Evolutionary conservation across 768 basidiomycete species (phyloP), one percentile per base, ranked within the genome.

Genomic region (Crepidotus variabilis): DNA sequence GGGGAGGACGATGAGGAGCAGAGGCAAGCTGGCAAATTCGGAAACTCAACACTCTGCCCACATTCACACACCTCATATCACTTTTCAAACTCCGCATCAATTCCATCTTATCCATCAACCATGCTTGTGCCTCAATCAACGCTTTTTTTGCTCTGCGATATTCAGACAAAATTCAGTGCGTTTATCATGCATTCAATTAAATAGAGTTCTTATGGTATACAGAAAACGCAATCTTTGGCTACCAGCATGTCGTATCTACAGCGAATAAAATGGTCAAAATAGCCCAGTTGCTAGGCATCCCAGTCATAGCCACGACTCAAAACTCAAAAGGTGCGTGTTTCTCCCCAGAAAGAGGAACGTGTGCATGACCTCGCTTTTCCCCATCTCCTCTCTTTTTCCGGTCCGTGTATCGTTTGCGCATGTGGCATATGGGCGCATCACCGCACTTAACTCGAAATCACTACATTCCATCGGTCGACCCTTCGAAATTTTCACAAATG

Each of bases 271-370:
- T 94, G 78, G 67, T 94, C 64, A 86, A 80, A 67, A 62, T 90
- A 14, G 89, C 90, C 10, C 85, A 88, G 84, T 71, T 88, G 52
- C 75, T 89, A 43, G 75, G 81, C 51, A 80, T 90, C 47, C 85
- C 85, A 45, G 85, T 95, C 9, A 67, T 94, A n/a, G 82, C 77
- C 21, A 94, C 94, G 0, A 93, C 92, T 59, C 93, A 96, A 71
- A 90, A 91, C 65, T 79, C 89, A 2, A 84, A 74, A 80, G 89
- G 91, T 88, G 65, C 45, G 22, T n/a, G 47, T 34, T 46, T 5
- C 45, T 49, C 16, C 34, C 14, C 6, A 35, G 14, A 32, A 50
- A 6, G 2, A 21, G 14, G 14, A 8, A 24, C 14, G n/a, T 50
- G n/a, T 47, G 47, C 34, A 22, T 50, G 14, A 16, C 32, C 10